phyloP scores from a whole-genome alignment of 768 basidiomycete genomes.

The Paxillus ammoniavirescens region DNA sequence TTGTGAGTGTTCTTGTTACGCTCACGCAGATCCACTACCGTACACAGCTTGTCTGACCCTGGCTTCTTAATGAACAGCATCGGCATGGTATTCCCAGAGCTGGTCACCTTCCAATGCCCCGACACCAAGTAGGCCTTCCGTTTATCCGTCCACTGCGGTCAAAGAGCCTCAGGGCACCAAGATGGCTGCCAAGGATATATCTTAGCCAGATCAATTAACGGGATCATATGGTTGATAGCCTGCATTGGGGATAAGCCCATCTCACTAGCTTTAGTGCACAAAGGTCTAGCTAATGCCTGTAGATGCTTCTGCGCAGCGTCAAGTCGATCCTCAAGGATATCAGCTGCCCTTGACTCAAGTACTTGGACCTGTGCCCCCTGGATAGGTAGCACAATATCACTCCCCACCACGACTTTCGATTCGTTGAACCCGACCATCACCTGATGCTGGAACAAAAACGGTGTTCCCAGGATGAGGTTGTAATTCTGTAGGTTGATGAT shows the following conservation, averaged over 20 bases:
- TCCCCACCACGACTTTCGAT: no score
- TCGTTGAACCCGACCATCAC: no score
- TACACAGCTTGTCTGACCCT: background rate
- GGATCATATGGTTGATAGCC: slow-evolving; percentile 4
- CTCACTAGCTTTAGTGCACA: background rate
- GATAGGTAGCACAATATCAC: slow-evolving; percentile 9
- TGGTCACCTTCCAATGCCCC: background rate
- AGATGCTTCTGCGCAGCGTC: slow-evolving; percentile 7
- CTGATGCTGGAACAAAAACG: no score
- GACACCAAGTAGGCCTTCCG: background rate
- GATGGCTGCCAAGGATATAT: background rate
- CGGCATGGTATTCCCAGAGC: background rate
- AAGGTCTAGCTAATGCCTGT: background rate
- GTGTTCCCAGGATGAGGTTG: no score
- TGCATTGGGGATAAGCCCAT: background rate
- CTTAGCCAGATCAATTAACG: background rate
- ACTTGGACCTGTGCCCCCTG: slow-evolving; percentile 2
- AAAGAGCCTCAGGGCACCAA: background rate
- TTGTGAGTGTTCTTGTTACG: slow-evolving; percentile 19
- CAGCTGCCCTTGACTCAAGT: background rate
- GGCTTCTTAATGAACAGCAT: slow-evolving; percentile 7
- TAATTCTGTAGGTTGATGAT: no score
- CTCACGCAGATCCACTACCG: slow-evolving; percentile 5
- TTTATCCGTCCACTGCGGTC: slow-evolving; percentile 2
- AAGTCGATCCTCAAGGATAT: background rate